phyloP scores from a whole-genome alignment of 257 asterid genomes.

The Marsdenia floribunda region DNA sequence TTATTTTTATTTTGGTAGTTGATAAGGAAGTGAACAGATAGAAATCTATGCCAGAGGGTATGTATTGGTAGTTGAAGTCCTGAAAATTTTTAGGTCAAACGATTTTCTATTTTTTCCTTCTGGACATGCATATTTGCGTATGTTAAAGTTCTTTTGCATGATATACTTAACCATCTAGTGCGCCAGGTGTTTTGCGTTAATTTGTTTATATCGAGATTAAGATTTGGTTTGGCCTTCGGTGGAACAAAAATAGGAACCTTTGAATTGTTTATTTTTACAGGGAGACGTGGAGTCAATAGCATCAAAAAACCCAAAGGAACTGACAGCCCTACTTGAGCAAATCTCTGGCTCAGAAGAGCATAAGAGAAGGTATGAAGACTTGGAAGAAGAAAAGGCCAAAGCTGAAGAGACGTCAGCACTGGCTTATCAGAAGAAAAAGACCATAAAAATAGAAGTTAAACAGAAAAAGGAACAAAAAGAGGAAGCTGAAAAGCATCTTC shows the following conservation, averaged over 20 bases:
- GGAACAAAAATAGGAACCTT: neutral
- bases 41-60: neutral
- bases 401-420: conserved; percentile 94
- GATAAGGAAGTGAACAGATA: neutral
- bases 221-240: neutral
- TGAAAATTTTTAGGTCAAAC: neutral
- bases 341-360: conserved; percentile 94
- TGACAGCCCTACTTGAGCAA: conserved; percentile 80
- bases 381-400: conserved; percentile 74
- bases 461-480: conserved; percentile 96
- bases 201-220: neutral
- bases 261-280: conserved; percentile 29
- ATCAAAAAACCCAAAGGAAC: conserved; percentile 89
- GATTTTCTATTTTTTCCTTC: neutral
- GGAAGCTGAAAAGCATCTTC: conserved; percentile 94
- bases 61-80: neutral
- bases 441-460: conserved; percentile 71
- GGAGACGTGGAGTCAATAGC: conserved; percentile 99
- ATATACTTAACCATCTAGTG: neutral
- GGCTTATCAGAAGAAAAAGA: conserved; percentile 88
- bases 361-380: conserved; percentile 74
- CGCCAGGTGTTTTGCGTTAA: neutral
- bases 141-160: neutral
- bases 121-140: neutral
- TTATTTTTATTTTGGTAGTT: neutral